Conservation (phyloP, 805 yeast genomes). For the Starmerella asiatica region DNA sequence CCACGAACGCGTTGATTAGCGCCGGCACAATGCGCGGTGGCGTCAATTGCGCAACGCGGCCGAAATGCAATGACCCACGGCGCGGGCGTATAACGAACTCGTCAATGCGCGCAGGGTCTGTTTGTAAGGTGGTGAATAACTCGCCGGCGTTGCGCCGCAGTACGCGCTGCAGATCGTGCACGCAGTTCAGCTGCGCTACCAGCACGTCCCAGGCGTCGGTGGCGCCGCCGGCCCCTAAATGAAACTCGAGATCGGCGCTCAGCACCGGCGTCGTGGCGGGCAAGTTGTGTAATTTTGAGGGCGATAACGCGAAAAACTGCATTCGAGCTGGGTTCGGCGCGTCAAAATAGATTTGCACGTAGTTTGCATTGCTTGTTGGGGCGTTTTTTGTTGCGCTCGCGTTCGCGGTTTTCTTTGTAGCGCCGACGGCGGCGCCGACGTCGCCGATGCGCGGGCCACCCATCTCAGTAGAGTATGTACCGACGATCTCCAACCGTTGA, state of each 20-base stretch:
- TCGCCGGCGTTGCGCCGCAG: constrained; percentile 21
- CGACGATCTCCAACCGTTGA: constrained; percentile 14
- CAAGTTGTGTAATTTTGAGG: constrained; percentile 48
- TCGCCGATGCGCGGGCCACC: not conserved
- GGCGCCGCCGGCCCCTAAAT: constrained; percentile 9
- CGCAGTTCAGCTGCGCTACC: constrained; percentile 28
- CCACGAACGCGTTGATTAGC: constrained; percentile 17
- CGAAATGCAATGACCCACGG: constrained; percentile 14
- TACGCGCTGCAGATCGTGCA: constrained; percentile 25
- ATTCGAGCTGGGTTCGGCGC: constrained; percentile 59
- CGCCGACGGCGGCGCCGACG: not conserved
- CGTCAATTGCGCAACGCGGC: constrained; percentile 4
- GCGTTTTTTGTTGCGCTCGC: too few species aligned
- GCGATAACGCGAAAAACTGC: constrained; percentile 66
- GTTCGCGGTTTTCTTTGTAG: too few species aligned
- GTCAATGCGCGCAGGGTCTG: constrained; percentile 7
- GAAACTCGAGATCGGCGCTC: constrained; percentile 3
- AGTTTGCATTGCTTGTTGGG: too few species aligned
- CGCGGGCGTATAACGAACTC: constrained; percentile 16
- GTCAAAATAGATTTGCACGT: constrained; percentile 37
- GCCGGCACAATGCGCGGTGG: constrained; percentile 5
- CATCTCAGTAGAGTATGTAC: constrained; percentile 1
- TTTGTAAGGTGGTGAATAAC: constrained; percentile 20
- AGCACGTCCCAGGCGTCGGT: constrained; percentile 10
- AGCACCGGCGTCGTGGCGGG: not conserved